phyloP scores from a whole-genome alignment of 169 alveolate genomes.

The Cryptosporidium felis region DNA sequence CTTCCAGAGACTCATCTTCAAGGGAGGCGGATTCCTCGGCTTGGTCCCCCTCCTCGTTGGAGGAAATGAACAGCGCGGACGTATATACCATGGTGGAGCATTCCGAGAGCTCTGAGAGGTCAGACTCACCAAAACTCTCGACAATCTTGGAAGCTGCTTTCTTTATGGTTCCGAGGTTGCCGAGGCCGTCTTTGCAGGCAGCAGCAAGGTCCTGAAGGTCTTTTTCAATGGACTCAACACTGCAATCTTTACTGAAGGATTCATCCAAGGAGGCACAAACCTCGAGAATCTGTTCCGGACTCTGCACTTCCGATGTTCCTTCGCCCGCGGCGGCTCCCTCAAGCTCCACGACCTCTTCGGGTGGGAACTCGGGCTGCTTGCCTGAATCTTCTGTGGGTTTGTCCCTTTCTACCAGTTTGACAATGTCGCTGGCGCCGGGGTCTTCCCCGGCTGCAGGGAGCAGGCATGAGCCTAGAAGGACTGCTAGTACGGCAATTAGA shows the following conservation, averaged over 20 bases:
- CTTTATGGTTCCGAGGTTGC: background rate
- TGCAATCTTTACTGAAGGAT: constrained; percentile 38
- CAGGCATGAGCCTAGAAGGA: background rate
- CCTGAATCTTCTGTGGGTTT: background rate
- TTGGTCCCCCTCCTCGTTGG: background rate
- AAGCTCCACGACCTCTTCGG: background rate
- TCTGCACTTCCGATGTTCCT: background rate
- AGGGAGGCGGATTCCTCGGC: constrained; percentile 6
- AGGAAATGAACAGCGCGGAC: constrained; percentile 2
- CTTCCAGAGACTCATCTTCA: constrained; percentile 41
- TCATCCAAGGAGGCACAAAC: constrained; percentile 32
- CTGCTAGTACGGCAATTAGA: background rate
- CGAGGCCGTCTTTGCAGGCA: background rate
- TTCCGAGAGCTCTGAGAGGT: background rate
- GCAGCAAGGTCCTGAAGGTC: background rate
- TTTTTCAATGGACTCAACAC: background rate
- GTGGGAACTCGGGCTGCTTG: no score
- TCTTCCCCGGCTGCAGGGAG: background rate
- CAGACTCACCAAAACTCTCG: background rate
- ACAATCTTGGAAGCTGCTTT: background rate
- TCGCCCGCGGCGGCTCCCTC: background rate
- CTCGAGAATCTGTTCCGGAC: constrained; percentile 27
- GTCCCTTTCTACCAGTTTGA: background rate
- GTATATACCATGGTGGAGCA: constrained; percentile 26
- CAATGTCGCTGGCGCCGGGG: background rate